Evolutionary conservation across 306 rosid species (phyloP).

Genomic region (Vicia villosa): DNA sequence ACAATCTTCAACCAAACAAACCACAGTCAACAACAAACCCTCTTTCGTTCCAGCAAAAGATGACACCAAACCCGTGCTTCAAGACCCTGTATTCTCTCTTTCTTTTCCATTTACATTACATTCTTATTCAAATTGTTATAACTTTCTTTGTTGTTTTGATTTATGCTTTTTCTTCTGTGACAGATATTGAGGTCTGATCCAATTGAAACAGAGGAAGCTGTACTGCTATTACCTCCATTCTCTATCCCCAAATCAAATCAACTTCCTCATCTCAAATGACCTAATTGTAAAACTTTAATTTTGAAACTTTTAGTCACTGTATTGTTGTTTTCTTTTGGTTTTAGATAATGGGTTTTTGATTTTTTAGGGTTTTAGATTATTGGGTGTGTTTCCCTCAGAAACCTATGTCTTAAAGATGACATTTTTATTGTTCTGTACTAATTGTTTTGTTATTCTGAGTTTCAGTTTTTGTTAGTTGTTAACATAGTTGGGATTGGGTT

Average conservation of each 20-base stretch:
- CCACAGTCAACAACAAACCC: conserved; percentile 50
- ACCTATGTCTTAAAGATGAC: conserved; percentile 1
- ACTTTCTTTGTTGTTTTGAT: neutral
- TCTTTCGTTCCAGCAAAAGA: conserved; percentile 77
- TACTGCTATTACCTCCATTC: conserved; percentile 74
- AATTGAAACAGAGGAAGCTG: conserved; percentile 85
- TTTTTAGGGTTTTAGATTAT: neutral
- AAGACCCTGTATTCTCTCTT: conserved; percentile 68
- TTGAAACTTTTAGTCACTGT: neutral
- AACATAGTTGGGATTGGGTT: too few species aligned
- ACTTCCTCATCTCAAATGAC: conserved; percentile 26
- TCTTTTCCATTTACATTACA: neutral
- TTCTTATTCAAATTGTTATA: neutral
- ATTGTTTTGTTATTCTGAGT: too few species aligned
- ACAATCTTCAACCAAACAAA: conserved; percentile 44
- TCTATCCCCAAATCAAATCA: conserved; percentile 34
- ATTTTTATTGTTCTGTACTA: conserved; percentile 2
- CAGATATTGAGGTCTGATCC: conserved; percentile 91
- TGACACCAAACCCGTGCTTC: conserved; percentile 83
- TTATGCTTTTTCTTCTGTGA: conserved; percentile 18
- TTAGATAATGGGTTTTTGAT: neutral
- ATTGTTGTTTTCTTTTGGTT: neutral
- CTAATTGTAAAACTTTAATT: neutral
- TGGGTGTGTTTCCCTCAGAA: neutral
- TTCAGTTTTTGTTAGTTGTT: too few species aligned